These are phyloP conservation scores for Ogataea neopini DNA, from an alignment of 805 yeast species.

Conservation along the genomic window DNA sequence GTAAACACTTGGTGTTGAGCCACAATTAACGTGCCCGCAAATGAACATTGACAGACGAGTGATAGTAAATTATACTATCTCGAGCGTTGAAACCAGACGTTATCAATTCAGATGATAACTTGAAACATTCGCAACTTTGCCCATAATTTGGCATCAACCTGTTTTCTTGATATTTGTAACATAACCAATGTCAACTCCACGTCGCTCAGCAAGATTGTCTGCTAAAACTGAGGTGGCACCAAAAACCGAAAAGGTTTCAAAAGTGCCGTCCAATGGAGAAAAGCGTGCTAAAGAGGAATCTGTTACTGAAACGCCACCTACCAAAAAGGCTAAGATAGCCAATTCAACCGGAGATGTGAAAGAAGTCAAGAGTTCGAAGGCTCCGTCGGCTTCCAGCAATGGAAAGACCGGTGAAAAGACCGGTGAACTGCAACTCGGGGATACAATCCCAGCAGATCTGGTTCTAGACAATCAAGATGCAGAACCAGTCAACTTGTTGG, in stretches of 20 bases:
- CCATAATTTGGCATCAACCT: no score
- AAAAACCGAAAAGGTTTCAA: background rate
- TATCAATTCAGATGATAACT: no score
- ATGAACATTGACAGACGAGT: background rate
- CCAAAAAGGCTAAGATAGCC: no score
- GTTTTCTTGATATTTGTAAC: background rate
- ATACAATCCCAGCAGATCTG: slow-evolving; percentile 40
- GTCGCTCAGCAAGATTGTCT: slow-evolving; percentile 20
- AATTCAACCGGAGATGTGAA: background rate
- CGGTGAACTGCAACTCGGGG: slow-evolving; percentile 18
- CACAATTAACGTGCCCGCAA: background rate
- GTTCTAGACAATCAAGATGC: slow-evolving; percentile 63
- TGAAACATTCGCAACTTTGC: no score
- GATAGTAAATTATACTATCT: background rate
- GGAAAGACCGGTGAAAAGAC: background rate
- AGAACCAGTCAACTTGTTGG: slow-evolving; percentile 25
- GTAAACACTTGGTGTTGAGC: background rate
- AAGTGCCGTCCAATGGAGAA: background rate
- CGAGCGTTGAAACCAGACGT: background rate
- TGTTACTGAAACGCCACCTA: no score
- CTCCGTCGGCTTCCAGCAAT: background rate
- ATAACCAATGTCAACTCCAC: slow-evolving; percentile 3
- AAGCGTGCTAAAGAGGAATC: background rate
- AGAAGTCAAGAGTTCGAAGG: slow-evolving; percentile 3
- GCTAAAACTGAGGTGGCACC: slow-evolving; percentile 2